Base-by-base conservation (phyloP, 2,329 filamentous ascomycete genomes). In the Aspergillus luchuensis region DNA sequence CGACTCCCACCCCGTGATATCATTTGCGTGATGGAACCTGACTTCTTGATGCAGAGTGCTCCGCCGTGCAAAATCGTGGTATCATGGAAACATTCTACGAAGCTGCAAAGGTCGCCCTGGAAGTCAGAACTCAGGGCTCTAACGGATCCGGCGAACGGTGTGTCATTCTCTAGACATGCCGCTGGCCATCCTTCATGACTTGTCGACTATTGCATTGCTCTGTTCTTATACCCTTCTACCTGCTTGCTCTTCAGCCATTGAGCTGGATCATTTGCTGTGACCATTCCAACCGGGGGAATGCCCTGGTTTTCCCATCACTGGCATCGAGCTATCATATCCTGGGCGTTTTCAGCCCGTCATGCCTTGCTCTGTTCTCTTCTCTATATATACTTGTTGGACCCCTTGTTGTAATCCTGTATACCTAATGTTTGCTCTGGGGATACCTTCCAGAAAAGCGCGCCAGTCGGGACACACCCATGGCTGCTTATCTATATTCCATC, bases 61-160 rank as follows among this genome's bases (percentile, higher is more conserved):
- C 95, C 39, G 95, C 95, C 59, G 98, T 98, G 88, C 90, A 93
- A 80, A 99, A 99, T 79, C 87, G 95, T 54, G 95, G 95, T 63
- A 96, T 99, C 73, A 97, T 98, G 78, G 95, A 99, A 79, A 95
- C 95, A 47, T 99, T 99, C 73, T 98, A 95, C 43, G 95, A 99
- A 81, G 95, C 95, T 43, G 94, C 95, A 23, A 90, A 96, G 71
- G 95, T 99, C 38, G 95, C 95, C 13, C 83, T 99, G 23, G 77
- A 79, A 39, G 80, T 81, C 36, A 81, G 81, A 65, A 73, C 78
- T 15, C 70, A 73, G 25, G 69, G 71, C 28, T 69, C 71, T 17
- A 76, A 73, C 49, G 67, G 71, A 15, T 72, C 74, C 48, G 65
- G 70, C 17, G 66, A 65, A 10, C 62, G 67, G 52, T 79, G 77